A percentile compares a stretch with the other conserved stretches of the same genome.
phyloP scores from a whole-genome alignment of 2,329 filamentous ascomycete genomes.

The Fusarium xyrophilum region DNA sequence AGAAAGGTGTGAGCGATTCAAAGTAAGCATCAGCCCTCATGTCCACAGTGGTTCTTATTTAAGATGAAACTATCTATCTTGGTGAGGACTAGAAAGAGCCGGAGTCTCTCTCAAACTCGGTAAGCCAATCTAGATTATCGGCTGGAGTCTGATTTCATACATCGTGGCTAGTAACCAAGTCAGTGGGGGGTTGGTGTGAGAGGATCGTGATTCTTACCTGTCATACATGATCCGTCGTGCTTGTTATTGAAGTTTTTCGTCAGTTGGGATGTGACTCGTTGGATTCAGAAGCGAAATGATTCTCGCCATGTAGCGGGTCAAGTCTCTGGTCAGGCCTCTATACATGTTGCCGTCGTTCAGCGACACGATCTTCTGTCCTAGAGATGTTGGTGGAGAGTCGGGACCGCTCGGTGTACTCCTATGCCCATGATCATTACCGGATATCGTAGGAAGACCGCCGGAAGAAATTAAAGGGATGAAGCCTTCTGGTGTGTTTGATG shows the following conservation, averaged over 20 bases:
- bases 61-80: not conserved
- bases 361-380: not conserved
- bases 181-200: accelerated
- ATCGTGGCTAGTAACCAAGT: not conserved
- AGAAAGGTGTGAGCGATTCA: not conserved
- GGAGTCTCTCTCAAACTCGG: slow-evolving; percentile 6
- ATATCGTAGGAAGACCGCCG: accelerated
- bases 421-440: too few species aligned
- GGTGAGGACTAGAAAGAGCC: not conserved
- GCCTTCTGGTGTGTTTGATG: not conserved
- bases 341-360: slow-evolving; percentile 20
- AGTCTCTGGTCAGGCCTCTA: slow-evolving; percentile 21
- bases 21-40: not conserved
- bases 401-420: accelerated
- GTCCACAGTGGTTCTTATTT: not conserved
- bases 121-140: slow-evolving; percentile 8
- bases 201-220: slow-evolving; percentile 17
- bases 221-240: slow-evolving; percentile 45
- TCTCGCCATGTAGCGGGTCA: slow-evolving; percentile 35
- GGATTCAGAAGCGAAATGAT: slow-evolving; percentile 45
- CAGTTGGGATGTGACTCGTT: slow-evolving; percentile 43
- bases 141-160: slow-evolving; percentile 21
- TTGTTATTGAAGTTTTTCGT: slow-evolving; percentile 47
- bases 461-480: accelerated
- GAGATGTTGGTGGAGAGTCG: accelerated